A percentile compares a stretch with the other conserved stretches of the same genome.
These are phyloP conservation scores for Volvox reticuliferus DNA, from an alignment of 139 green algal genomes.

Conservation along the genomic window DNA sequence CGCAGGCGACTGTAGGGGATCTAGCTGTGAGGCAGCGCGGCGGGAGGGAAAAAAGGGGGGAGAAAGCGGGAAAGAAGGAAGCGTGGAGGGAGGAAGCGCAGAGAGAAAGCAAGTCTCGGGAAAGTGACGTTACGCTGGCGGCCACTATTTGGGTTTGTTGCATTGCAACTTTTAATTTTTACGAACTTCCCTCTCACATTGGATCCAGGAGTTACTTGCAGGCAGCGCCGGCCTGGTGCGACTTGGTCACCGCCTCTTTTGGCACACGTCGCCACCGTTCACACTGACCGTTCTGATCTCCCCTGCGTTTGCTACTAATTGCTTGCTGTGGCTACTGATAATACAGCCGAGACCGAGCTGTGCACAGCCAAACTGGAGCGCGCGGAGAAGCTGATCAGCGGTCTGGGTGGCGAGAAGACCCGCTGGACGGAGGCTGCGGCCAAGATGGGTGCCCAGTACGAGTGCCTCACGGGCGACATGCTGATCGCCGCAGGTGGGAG, in stretches of 20 bases:
- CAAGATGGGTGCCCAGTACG: constrained; percentile 70
- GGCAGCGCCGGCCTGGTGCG: too few relatives aligned
- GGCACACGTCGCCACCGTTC: too few relatives aligned
- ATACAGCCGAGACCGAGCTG: constrained; percentile 73
- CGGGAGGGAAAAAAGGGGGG: neutral
- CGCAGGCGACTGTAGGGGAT: neutral
- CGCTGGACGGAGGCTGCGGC: constrained; percentile 78
- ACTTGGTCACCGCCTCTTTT: too few relatives aligned
- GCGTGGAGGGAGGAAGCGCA: neutral
- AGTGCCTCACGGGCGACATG: constrained; percentile 84
- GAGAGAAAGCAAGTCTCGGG: too few relatives aligned
- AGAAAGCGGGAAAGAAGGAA: neutral
- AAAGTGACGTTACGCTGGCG: too few relatives aligned
- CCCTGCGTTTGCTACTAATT: too few relatives aligned
- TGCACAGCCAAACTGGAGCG: constrained; percentile 83
- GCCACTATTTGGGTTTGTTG: too few relatives aligned
- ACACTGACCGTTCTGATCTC: too few relatives aligned
- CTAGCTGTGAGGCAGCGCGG: neutral
- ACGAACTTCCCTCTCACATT: too few relatives aligned
- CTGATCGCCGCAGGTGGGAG: constrained; percentile 68
- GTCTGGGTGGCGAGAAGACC: constrained; percentile 81
- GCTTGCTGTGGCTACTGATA: too few relatives aligned
- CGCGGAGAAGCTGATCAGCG: constrained; percentile 84
- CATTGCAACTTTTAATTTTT: too few relatives aligned
- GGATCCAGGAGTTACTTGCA: too few relatives aligned